Base-by-base conservation (phyloP, 1,139 yeast species). In the Kurtzmaniella quercitrusa region DNA sequence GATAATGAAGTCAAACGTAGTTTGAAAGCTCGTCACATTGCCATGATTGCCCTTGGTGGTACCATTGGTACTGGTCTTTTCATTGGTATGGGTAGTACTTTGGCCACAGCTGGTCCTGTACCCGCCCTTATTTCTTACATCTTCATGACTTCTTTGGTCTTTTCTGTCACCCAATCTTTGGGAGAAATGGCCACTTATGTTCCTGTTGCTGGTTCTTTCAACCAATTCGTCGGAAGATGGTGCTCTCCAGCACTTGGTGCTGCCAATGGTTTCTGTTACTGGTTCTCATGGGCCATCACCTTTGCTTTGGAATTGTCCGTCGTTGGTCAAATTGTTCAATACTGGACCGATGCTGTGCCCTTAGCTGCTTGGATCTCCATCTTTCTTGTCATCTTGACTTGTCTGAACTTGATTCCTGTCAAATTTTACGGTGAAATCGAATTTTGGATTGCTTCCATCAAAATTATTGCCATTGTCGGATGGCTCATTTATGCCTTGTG, bases 261-360 rank as follows among this genome's bases (percentile, higher is more conserved):
- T 45, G 82, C 94, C 38, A 81, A 82, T 53, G 94, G 93, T 44
- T 87, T 88, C 79, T 74, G 80, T 65, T 88, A 88, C 61, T 86
- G 93, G 91, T 86, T 85, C 62, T 78, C 86, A 17, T 87, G 94
- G 93, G 88, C 88, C 43, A 82, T 84, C 50, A 85, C 95, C 2
- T 85, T 79, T 64, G 88, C 95, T 5, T 78, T 87, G 47, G 96
- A 88, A 63, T 68, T 88, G 45, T 83, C 91, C 14, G 87, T 88
- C 20, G 81, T 84, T 30, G 91, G 94, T 18, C 88, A 84, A 61
- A 76, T 87, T 42, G 77, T 87, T 46, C 70, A 80, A 58, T 82
- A 74, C 54, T 87, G 95, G 95, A 84, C 91, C 8, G 64, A 66
- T 47, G 71, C 72, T 3, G 89, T 86, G 18, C 93, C 94, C 3